Evolutionary conservation across 2,329 filamentous ascomycete species (phyloP).

Genomic region (Hypoxylon sp.): DNA sequence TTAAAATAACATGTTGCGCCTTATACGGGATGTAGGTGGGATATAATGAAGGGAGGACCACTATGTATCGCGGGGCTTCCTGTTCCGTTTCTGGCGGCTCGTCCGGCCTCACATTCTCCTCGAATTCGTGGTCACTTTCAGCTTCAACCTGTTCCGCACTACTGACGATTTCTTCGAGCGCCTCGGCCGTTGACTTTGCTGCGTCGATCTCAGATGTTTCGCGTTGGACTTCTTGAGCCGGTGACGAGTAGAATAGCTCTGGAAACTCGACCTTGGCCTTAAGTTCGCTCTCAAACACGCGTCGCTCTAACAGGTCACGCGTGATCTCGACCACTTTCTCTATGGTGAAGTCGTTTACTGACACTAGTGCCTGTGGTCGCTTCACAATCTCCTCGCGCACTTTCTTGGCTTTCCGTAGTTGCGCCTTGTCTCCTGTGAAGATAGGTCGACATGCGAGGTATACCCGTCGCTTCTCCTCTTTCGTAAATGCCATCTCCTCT

Average conservation of each 20-base stretch:
- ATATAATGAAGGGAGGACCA: conserved; percentile 41
- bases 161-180: conserved; percentile 42
- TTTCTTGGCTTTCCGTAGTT: conserved; percentile 38
- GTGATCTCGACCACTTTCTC: conserved; percentile 35
- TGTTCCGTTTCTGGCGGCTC: conserved; percentile 4
- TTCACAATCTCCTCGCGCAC: conserved; percentile 37
- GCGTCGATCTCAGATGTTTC: conserved; percentile 45
- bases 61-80: background rate
- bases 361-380: conserved; percentile 16
- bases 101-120: too few species aligned
- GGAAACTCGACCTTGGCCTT: conserved; percentile 48
- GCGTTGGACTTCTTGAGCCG: conserved; percentile 39
- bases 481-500: conserved; percentile 25
- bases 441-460: conserved; percentile 42
- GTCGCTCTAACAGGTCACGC: conserved; percentile 37
- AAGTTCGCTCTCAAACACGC: conserved; percentile 46
- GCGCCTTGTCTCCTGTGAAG: conserved; percentile 41
- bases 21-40: conserved; percentile 48
- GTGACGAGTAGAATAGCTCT: conserved; percentile 44
- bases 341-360: conserved; percentile 32
- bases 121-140: conserved; percentile 18
- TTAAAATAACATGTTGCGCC: conserved; percentile 50
- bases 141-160: conserved; percentile 17
- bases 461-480: conserved; percentile 37
- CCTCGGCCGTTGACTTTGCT: conserved; percentile 41